A percentile compares a stretch with the other conserved stretches of the same genome.
Evolutionary conservation across 2,329 filamentous ascomycete genomes (phyloP).

Genomic region (Seiridium cupressi): DNA sequence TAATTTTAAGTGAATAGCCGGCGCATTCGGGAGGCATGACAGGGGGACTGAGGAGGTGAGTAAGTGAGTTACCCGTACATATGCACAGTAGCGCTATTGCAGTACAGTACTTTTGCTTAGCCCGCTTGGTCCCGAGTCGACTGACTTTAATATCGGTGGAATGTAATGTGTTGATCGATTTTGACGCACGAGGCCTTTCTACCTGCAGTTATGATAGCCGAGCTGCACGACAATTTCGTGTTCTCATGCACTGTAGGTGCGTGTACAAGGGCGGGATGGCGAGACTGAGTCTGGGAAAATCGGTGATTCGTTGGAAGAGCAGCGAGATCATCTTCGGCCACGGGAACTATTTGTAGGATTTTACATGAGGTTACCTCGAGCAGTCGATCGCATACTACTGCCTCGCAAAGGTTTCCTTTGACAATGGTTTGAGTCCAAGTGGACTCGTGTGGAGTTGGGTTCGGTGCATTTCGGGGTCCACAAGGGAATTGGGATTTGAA

Average conservation of each 20-base stretch:
- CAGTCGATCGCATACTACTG: constrained; percentile 6
- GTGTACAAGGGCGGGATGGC: background rate
- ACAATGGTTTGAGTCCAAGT: background rate
- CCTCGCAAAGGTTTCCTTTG: background rate
- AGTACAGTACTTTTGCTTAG: background rate
- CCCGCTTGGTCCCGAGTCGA: background rate
- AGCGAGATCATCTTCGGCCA: background rate
- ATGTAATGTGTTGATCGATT: background rate
- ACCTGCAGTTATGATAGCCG: background rate
- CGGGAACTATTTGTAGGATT: background rate
- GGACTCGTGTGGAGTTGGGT: background rate
- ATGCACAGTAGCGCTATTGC: background rate
- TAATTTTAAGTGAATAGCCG: background rate
- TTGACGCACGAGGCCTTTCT: background rate
- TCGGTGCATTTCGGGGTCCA: background rate
- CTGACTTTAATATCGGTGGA: constrained; percentile 1
- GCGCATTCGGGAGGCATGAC: background rate
- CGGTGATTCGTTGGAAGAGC: background rate
- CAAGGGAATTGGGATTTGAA: background rate
- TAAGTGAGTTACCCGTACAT: background rate
- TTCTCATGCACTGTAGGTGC: background rate
- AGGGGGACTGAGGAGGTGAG: background rate
- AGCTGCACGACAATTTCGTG: background rate
- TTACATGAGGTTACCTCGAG: constrained; percentile 4
- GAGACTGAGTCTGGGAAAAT: background rate